phyloP scores from a whole-genome alignment of 2,329 filamentous ascomycete genomes.

The Arthrobotrys musiformis region DNA sequence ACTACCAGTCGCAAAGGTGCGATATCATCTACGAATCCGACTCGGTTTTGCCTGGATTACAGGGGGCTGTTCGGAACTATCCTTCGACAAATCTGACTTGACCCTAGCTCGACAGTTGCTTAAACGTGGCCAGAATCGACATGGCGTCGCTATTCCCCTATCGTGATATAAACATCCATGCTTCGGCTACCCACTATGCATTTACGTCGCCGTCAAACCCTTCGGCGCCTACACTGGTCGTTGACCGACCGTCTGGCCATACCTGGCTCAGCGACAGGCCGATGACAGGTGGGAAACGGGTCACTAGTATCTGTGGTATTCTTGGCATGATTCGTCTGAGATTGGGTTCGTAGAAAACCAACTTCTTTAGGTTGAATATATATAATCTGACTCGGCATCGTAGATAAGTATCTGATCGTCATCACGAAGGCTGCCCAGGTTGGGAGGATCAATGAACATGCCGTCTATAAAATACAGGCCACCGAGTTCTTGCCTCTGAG shows the following conservation, averaged over 20 bases:
- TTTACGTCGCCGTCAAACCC: constrained; percentile 96
- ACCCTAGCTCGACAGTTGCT: constrained; percentile 14
- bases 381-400: constrained; percentile 28
- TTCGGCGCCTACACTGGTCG: constrained; percentile 83
- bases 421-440: constrained; percentile 94
- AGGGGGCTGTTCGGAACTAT: neutral
- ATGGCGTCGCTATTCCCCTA: constrained; percentile 76
- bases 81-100: neutral
- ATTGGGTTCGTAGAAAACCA: constrained; percentile 72
- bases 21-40: neutral
- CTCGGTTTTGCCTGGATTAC: neutral
- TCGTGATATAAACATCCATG: constrained; percentile 96
- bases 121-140: constrained; percentile 56
- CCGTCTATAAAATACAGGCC: constrained; percentile 90
- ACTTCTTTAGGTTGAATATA: neutral
- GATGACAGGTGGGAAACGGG: constrained; percentile 79
- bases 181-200: constrained; percentile 89
- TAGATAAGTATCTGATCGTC: constrained; percentile 94
- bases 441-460: constrained; percentile 91
- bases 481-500: constrained; percentile 95
- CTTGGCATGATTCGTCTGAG: constrained; percentile 92
- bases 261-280: constrained; percentile 84
- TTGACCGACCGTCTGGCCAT: constrained; percentile 93
- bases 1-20: neutral
- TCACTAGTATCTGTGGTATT: constrained; percentile 94